A percentile compares a stretch with the other conserved stretches of the same genome.
phyloP scores from a whole-genome alignment of 2,329 filamentous ascomycete genomes.

The Aspergillus glaucus region DNA sequence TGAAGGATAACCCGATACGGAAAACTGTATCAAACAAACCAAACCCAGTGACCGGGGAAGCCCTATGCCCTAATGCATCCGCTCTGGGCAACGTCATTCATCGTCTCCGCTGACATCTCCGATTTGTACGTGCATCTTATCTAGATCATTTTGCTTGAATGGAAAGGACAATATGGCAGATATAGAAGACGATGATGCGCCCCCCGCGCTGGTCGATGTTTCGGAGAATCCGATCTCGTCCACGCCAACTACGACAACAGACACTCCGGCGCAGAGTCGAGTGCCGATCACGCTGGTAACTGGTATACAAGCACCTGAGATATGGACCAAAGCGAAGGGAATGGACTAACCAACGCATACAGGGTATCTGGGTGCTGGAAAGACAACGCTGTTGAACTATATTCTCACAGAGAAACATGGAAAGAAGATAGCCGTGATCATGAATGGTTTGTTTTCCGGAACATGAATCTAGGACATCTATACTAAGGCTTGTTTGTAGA shows the following conservation, averaged over 20 bases:
- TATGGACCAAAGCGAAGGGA: background rate
- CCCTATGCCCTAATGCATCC: slow-evolving; percentile 30
- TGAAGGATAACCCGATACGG: slow-evolving; percentile 1
- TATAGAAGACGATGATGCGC: slow-evolving; percentile 39
- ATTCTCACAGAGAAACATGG: slow-evolving; percentile 92
- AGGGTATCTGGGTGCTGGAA: slow-evolving; percentile 94
- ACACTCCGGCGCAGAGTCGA: slow-evolving; percentile 27
- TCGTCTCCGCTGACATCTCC: background rate
- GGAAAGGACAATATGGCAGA: slow-evolving; percentile 10
- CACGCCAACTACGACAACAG: slow-evolving; percentile 18
- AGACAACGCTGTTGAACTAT: slow-evolving; percentile 92
- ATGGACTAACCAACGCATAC: slow-evolving; percentile 1
- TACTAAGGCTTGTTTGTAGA: slow-evolving; percentile 44
- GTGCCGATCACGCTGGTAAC: slow-evolving; percentile 48
- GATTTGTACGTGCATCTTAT: slow-evolving; percentile 3
- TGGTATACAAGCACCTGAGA: slow-evolving; percentile 25
- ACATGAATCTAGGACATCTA: background rate
- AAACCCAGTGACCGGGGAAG: slow-evolving; percentile 18
- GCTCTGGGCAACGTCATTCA: slow-evolving; percentile 7
- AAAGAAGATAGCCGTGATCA: slow-evolving; percentile 95
- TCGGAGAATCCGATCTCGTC: slow-evolving; percentile 17
- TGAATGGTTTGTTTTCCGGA: slow-evolving; percentile 61
- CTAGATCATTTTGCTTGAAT: background rate
- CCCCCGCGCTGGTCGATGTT: slow-evolving; percentile 40
- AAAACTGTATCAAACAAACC: background rate